phyloP scores from a whole-genome alignment of 495 filamentous ascomycete species.

The Ascodesmis nigricans region DNA sequence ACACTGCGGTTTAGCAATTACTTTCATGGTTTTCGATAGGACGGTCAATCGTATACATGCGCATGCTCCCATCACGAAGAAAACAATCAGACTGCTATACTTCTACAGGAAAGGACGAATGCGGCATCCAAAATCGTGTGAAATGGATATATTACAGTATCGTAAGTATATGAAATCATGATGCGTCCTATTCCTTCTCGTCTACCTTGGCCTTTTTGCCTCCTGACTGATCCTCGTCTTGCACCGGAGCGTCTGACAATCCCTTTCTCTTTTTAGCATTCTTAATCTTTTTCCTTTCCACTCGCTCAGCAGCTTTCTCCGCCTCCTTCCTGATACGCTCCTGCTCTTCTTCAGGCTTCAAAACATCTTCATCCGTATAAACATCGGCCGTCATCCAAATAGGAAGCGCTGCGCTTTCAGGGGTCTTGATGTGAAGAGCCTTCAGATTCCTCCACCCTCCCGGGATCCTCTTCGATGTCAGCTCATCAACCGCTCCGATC shows the following conservation, averaged over 20 bases:
- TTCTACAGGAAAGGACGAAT: too few species aligned
- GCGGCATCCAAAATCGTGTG: too few species aligned
- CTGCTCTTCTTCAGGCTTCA: slow-evolving; percentile 33
- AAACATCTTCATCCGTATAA: slow-evolving; percentile 62
- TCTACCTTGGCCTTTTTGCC: too few species aligned
- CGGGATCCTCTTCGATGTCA: slow-evolving; percentile 57
- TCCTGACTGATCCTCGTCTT: slow-evolving; percentile 19
- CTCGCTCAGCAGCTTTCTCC: slow-evolving; percentile 23
- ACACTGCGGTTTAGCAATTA: too few species aligned
- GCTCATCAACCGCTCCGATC: slow-evolving; percentile 38
- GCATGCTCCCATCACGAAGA: too few species aligned
- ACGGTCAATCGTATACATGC: too few species aligned
- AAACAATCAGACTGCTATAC: too few species aligned
- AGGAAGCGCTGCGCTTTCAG: slow-evolving; percentile 64
- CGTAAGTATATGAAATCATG: too few species aligned
- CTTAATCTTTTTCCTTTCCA: slow-evolving; percentile 32
- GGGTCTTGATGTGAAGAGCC: slow-evolving; percentile 69
- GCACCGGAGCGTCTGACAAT: slow-evolving; percentile 16
- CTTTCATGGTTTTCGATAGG: too few species aligned
- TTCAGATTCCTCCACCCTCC: slow-evolving; percentile 69
- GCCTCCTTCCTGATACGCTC: slow-evolving; percentile 22
- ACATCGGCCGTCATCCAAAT: slow-evolving; percentile 81
- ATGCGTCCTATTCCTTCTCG: too few species aligned
- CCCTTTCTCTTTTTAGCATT: slow-evolving; percentile 46
- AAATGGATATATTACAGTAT: too few species aligned